Evolutionary conservation across 1,139 yeast genomes (phyloP).

Genomic region (Zygosaccharomyces pseudobailii): DNA sequence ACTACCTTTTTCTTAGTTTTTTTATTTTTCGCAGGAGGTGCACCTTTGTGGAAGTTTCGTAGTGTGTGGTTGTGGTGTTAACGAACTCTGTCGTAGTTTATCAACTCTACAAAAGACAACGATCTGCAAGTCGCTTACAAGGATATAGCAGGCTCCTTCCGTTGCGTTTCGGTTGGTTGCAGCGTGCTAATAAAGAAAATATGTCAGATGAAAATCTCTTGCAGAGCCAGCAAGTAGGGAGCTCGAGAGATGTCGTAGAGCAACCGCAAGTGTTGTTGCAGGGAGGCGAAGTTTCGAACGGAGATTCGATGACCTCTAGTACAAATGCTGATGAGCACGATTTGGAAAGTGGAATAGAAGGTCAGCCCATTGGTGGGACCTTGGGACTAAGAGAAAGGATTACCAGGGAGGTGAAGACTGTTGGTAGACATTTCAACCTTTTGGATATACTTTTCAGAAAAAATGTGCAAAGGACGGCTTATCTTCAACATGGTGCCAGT

Average conservation of each 20-base stretch:
- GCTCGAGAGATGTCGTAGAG: constrained; percentile 8
- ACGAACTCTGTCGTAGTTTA: not conserved
- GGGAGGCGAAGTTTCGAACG: not conserved
- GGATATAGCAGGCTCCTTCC: not conserved
- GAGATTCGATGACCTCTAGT: not conserved
- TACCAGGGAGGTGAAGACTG: constrained; percentile 20
- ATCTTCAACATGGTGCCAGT: constrained; percentile 24
- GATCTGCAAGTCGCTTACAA: not conserved
- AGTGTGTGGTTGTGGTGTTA: not conserved
- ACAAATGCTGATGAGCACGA: not conserved
- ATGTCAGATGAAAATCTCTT: constrained; percentile 8
- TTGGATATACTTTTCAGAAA: constrained; percentile 35
- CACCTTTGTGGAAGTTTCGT: not conserved
- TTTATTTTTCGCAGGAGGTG: not conserved
- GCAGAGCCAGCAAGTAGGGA: constrained; percentile 11
- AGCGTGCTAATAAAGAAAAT: not conserved
- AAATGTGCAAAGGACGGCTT: constrained; percentile 10
- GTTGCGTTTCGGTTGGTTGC: not conserved
- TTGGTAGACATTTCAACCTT: constrained; percentile 36
- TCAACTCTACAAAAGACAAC: not conserved
- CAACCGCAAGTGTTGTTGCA: not conserved
- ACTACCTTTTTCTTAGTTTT: not conserved
- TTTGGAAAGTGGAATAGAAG: constrained; percentile 1
- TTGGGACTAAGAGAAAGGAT: constrained; percentile 23
- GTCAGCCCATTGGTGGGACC: constrained; percentile 6